Percentiles rank a stretch among this genome's conserved stretches.
Conservation (phyloP, 2,329 filamentous ascomycete species). For the Pseudogymnoascus sp. region DNA sequence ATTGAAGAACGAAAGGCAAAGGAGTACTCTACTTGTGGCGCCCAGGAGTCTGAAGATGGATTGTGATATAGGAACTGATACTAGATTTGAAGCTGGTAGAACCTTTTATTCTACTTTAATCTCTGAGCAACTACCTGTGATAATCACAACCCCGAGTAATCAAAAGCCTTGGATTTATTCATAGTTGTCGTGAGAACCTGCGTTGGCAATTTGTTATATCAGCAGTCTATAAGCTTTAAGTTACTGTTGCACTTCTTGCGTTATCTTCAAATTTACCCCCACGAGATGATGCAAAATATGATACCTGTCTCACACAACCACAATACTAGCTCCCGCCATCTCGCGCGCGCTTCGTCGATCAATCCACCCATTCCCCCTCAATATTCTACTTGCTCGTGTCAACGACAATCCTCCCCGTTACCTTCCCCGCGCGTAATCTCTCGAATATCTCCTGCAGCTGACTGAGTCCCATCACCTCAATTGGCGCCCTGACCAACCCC, state of each 20-base stretch:
- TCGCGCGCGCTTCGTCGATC: not conserved
- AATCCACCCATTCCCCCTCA: not conserved
- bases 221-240: not conserved
- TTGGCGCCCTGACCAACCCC: conserved; percentile 80
- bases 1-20: not conserved
- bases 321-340: not conserved
- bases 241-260: not conserved
- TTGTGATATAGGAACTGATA: not conserved
- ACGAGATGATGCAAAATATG: not conserved
- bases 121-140: not conserved
- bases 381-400: conserved; percentile 56
- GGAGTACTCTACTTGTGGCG: not conserved
- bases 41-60: not conserved
- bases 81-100: not conserved
- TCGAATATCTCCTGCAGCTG: conserved; percentile 77
- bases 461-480: conserved; percentile 75
- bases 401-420: conserved; percentile 73
- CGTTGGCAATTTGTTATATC: not conserved
- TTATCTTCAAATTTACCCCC: not conserved
- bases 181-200: not conserved
- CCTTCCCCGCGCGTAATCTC: conserved; percentile 61
- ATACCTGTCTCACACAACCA: not conserved
- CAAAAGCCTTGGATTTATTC: not conserved
- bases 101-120: not conserved
- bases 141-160: not conserved